phyloP scores from a whole-genome alignment of 768 basidiomycete genomes.

The Suillus variegatus region DNA sequence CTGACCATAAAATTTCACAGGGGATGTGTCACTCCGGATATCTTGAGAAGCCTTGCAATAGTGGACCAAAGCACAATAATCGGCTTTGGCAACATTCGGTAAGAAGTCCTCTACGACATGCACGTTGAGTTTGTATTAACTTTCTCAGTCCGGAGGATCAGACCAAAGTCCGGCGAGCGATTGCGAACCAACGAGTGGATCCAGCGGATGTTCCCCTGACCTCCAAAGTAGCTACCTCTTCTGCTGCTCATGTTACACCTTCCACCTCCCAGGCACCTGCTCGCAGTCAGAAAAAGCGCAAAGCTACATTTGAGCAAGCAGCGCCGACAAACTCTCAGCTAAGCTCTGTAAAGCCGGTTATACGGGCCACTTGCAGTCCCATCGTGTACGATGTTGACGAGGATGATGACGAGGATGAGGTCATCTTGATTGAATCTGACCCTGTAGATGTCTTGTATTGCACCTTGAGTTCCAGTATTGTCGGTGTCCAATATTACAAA shows the following conservation, averaged over 20 bases:
- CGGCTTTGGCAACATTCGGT: slow-evolving; percentile 59
- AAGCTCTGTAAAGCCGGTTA: slow-evolving; percentile 16
- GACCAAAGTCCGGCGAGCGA: slow-evolving; percentile 59
- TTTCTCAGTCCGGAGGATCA: slow-evolving; percentile 57
- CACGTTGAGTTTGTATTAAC: not conserved
- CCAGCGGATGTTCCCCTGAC: slow-evolving; percentile 55
- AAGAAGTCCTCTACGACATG: slow-evolving; percentile 14
- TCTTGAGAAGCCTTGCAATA: slow-evolving; percentile 51
- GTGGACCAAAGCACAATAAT: slow-evolving; percentile 42
- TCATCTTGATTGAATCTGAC: slow-evolving; percentile 46
- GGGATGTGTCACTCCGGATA: slow-evolving; percentile 70
- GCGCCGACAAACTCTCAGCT: slow-evolving; percentile 16
- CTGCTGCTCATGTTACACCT: slow-evolving; percentile 9
- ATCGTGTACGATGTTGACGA: not conserved
- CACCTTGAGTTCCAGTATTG: slow-evolving; percentile 58
- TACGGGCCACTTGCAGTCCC: slow-evolving; percentile 6
- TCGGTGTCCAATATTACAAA: slow-evolving; percentile 84
- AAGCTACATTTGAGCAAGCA: slow-evolving; percentile 31
- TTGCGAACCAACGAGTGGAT: slow-evolving; percentile 55
- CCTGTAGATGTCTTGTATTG: slow-evolving; percentile 68
- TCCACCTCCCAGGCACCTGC: slow-evolving; percentile 12
- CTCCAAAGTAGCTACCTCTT: slow-evolving; percentile 30
- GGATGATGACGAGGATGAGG: slow-evolving; percentile 46
- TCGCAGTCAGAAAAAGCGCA: slow-evolving; percentile 45
- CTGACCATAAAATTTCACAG: slow-evolving; percentile 33